A percentile compares a stretch with the other conserved stretches of the same genome.
Conservation (phyloP, 768 basidiomycete genomes). For the Trametes sanguinea region DNA sequence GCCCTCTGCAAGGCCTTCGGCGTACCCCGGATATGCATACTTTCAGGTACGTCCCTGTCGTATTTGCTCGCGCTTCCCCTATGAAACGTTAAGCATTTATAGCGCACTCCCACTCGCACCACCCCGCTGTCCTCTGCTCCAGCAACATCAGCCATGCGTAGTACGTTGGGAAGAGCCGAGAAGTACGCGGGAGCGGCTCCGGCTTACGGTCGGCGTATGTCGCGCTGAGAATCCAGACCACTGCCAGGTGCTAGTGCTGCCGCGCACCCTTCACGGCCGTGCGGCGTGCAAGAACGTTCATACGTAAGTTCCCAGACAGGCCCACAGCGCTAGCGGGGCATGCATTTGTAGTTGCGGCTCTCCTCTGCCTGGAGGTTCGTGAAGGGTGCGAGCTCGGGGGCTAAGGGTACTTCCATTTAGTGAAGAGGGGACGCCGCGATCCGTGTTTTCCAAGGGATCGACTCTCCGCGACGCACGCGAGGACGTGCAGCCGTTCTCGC, state of each 20-base stretch:
- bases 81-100: background rate
- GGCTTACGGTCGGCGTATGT: background rate
- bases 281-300: background rate
- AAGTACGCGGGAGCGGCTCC: background rate
- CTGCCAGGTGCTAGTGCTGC: background rate
- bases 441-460: background rate
- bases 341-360: slow-evolving; percentile 2
- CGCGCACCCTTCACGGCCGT: background rate
- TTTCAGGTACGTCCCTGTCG: slow-evolving; percentile 1
- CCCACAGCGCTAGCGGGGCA: background rate
- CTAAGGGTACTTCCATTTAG: slow-evolving; percentile 13
- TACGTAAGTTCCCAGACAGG: slow-evolving; percentile 16
- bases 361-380: background rate
- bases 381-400: slow-evolving; percentile 4
- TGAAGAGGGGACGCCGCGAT: slow-evolving; percentile 1
- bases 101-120: slow-evolving; percentile 4
- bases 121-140: background rate
- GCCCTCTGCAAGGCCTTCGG: background rate
- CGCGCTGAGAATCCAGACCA: slow-evolving; percentile 8
- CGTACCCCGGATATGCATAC: background rate
- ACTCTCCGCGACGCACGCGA: background rate
- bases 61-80: background rate
- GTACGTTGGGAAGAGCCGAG: slow-evolving; percentile 9
- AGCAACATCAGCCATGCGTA: background rate
- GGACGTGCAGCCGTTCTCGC: background rate